Evolutionary conservation across 768 basidiomycete genomes (phyloP).

Genomic region (Lentinula edodes): DNA sequence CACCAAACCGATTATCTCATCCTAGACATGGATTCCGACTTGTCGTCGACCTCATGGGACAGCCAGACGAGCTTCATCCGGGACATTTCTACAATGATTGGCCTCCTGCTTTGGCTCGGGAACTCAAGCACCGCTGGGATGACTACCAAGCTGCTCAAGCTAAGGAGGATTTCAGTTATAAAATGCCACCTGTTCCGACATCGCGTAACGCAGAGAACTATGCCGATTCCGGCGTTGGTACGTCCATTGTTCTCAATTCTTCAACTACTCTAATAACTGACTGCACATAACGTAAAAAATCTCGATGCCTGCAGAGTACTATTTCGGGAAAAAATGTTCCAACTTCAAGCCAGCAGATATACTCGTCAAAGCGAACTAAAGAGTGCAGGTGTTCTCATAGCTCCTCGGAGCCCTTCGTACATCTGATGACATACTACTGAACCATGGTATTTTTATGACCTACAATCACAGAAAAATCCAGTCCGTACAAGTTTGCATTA

Average conservation of each 20-base stretch:
- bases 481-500: too few relatives aligned
- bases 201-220: neutral
- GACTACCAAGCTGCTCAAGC: neutral
- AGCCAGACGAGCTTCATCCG: neutral
- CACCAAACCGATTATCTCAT: neutral
- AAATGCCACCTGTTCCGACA: neutral
- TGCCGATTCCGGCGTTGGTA: neutral
- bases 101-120: neutral
- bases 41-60: neutral
- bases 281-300: neutral
- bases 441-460: too few relatives aligned
- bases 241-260: neutral
- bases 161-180: neutral
- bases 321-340: neutral
- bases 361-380: neutral
- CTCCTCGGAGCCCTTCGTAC: too few relatives aligned
- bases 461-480: too few relatives aligned
- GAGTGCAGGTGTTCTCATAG: too few relatives aligned
- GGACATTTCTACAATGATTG: neutral
- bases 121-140: neutral
- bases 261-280: neutral
- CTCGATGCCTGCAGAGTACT: neutral
- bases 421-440: too few relatives aligned
- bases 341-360: neutral
- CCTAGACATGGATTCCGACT: neutral